A percentile compares a stretch with the other conserved stretches of the same genome.
These are phyloP conservation scores for Lactarius psammicola DNA, from an alignment of 768 basidiomycete genomes.

Conservation along the genomic window DNA sequence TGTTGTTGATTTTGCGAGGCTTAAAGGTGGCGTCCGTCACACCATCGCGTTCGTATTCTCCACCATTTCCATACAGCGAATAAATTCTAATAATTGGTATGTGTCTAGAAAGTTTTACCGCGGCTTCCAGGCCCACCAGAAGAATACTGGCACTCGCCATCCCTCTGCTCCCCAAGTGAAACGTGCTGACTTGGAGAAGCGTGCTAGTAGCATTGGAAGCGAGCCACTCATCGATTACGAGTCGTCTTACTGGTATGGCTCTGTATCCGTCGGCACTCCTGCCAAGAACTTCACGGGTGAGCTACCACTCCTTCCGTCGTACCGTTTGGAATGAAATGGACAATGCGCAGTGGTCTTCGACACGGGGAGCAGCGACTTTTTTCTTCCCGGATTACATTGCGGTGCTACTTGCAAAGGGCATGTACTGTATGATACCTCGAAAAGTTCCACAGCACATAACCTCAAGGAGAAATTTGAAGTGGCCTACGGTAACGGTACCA, in stretches of 20 bases:
- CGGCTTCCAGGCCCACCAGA: constrained; percentile 3
- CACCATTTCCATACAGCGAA: not conserved
- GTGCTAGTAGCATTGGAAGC: not conserved
- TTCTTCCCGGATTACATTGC: constrained; percentile 38
- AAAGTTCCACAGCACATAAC: constrained; percentile 29
- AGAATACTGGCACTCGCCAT: not conserved
- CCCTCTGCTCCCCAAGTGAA: not conserved
- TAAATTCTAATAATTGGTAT: not conserved
- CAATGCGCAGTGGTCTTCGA: constrained; percentile 38
- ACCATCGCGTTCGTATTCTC: not conserved
- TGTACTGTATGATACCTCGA: not conserved
- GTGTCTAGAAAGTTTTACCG: constrained; percentile 1
- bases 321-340: not conserved
- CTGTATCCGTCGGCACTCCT: constrained; percentile 21
- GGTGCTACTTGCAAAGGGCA: constrained; percentile 32
- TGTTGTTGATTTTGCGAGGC: not conserved
- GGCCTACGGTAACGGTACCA: constrained; percentile 42
- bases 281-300: constrained; percentile 3
- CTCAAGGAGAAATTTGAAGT: constrained; percentile 34
- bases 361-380: constrained; percentile 36
- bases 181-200: not conserved
- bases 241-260: constrained; percentile 9
- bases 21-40: not conserved
- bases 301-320: not conserved
- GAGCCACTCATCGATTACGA: not conserved